Evolutionary conservation across 2,329 filamentous ascomycete species (phyloP).

Genomic region (Beauveria australis): DNA sequence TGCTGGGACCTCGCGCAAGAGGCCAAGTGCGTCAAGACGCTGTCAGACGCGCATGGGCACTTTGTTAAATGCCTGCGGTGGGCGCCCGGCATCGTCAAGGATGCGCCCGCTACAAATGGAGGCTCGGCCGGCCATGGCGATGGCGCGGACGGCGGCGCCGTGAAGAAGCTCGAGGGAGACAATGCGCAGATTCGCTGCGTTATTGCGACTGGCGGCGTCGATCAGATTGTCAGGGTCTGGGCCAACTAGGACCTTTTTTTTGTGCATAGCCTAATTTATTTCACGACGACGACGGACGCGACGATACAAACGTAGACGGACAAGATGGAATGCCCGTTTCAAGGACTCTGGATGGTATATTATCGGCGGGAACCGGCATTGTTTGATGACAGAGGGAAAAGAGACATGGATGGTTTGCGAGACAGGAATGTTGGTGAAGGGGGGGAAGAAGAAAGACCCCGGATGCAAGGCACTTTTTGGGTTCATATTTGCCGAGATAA

Average conservation of each 20-base stretch:
- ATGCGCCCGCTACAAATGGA: conserved; percentile 31
- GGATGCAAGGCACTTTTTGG: conserved; percentile 1
- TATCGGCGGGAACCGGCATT: background rate
- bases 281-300: background rate
- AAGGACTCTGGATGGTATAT: background rate
- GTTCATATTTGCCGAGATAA: conserved; percentile 11
- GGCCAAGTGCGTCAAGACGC: conserved; percentile 76
- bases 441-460: background rate
- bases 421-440: background rate
- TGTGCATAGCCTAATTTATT: background rate
- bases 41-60: conserved; percentile 70
- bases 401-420: background rate
- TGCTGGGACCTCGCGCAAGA: conserved; percentile 94
- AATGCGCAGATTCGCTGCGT: conserved; percentile 68
- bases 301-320: background rate
- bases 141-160: conserved; percentile 26
- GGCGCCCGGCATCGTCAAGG: conserved; percentile 69
- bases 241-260: conserved; percentile 36
- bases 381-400: background rate
- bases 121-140: conserved; percentile 18
- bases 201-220: conserved; percentile 77
- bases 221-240: conserved; percentile 71
- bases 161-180: conserved; percentile 40
- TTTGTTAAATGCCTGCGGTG: conserved; percentile 83
- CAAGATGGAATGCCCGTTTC: background rate